Evolutionary conservation across 495 filamentous ascomycete genomes (phyloP).

Genomic region (Hyphodiscus hymeniophilus): DNA sequence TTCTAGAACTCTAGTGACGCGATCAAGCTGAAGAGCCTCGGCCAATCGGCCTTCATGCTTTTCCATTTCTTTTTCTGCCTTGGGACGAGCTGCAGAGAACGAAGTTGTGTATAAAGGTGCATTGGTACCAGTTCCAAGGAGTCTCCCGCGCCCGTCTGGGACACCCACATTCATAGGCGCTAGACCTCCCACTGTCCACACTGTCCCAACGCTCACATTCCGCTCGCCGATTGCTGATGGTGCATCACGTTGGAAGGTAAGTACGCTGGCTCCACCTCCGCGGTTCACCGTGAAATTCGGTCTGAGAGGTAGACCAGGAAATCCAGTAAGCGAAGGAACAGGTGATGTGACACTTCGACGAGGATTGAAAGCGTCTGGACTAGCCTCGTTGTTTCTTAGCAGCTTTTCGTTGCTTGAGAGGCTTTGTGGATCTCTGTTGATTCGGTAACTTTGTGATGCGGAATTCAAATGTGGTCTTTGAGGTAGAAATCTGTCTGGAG

Average conservation of each 20-base stretch:
- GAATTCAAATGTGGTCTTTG: slow-evolving; percentile 11
- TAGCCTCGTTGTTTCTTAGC: slow-evolving; percentile 45
- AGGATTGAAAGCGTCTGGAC: slow-evolving; percentile 60
- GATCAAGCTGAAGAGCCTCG: slow-evolving; percentile 75
- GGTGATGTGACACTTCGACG: slow-evolving; percentile 31
- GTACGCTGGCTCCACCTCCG: slow-evolving; percentile 20
- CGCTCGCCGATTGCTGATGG: slow-evolving; percentile 21
- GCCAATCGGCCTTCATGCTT: slow-evolving; percentile 73
- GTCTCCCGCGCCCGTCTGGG: slow-evolving; percentile 52
- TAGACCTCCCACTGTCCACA: slow-evolving; percentile 77
- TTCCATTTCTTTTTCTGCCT: slow-evolving; percentile 49
- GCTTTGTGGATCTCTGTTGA: slow-evolving; percentile 53
- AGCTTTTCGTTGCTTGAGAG: slow-evolving; percentile 55
- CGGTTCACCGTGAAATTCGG: slow-evolving; percentile 18
- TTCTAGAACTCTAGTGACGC: slow-evolving; percentile 48
- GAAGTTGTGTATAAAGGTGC: slow-evolving; percentile 65
- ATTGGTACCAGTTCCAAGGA: slow-evolving; percentile 61
- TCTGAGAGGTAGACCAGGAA: slow-evolving; percentile 2
- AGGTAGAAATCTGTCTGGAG: slow-evolving; percentile 54
- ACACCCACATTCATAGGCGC: slow-evolving; percentile 45
- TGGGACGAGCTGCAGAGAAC: slow-evolving; percentile 42
- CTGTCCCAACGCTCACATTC: slow-evolving; percentile 54
- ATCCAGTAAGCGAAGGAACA: slow-evolving; percentile 9
- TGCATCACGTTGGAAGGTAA: slow-evolving; percentile 22
- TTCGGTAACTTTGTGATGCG: slow-evolving; percentile 36